Evolutionary conservation across 257 asterid genomes (phyloP), one percentile per base, ranked within the genome.

Genomic region (Ajuga chamaepitys): DNA sequence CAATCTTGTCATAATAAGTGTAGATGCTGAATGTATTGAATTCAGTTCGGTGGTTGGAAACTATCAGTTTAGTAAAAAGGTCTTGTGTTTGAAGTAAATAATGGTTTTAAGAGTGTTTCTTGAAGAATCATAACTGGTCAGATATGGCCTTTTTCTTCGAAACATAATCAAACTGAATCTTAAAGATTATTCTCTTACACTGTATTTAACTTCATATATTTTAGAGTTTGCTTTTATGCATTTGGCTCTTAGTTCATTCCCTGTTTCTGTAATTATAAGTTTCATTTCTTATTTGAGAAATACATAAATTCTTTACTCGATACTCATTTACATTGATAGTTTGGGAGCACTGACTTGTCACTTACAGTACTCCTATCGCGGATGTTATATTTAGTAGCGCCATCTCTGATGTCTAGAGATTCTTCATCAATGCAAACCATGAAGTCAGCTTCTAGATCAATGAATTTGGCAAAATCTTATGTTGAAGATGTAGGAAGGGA

Each of bases 381-480:
- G 80, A 58, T 88, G 45, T 40, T 83, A 74, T 82, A 70, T 67
- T 52, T 80, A 55, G 69, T 80, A 53, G 65, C 88, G 50, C 96
- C 96, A 22, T 80, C 96, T 35, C 56, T 68, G 56, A 63, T 94
- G n/a, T 35, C 58, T 79, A 38, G 72, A 73, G 83, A 82, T 52
- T 77, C 77, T 11, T 80, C 78, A 25, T 80, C 95, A 28, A 64
- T 65, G 70, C 80, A 82, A 58, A 78, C 98, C 3, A 60, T 75
- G 24, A 89, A 75, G 65, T 73, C 80, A 77, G 92, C 94, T 80
- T 74, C 87, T 44, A 81, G 70, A 73, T 81, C 95, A 37, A 59
- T 74, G 79, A 88, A 88, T 67, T 53, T 83, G 78, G 95, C 95
- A 9, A 79, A 73, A 63, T 78, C 95, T n/a, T 83, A 88, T 75